Evolutionary conservation across 768 basidiomycete species (phyloP), one percentile per base, ranked within the genome.

Genomic region (Tricholoma saponaceum): DNA sequence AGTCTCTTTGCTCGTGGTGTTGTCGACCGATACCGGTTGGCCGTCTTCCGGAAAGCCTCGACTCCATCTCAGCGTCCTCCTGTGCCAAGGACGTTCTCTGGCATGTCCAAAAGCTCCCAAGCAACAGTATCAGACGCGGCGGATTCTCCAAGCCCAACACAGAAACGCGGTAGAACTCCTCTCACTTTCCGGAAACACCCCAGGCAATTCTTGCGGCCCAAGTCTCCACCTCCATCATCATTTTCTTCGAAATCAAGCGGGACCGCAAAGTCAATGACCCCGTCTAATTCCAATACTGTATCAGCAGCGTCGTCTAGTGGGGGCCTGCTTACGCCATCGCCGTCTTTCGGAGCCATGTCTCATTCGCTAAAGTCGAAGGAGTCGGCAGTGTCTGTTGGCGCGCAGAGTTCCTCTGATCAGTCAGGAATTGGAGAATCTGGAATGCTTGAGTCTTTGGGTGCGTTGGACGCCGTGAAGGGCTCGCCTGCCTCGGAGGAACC

Each of bases 1-100:
- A 94, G 87, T 66, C 79, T 95, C 37, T 95, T 94, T 67, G 88
- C 93, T 43, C 85, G 92, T n/a, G 93, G 93, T 5, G 90, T 95
- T 50, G 91, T 94, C 52, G 93, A 96, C 69, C 81, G 89, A 54
- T 96, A 95, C 68, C 80, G 84, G 57, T 76, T 96, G 54, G 85
- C 89, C 14, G 91, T 93, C 20, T 93, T 93, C 81, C 82, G 91
- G 55, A 93, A 92, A 69, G 79, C 81, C n/a, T 85, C 87, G 13
- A 88, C 86, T 10, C 84, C 88, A 4, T 75, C 76, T 43, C 76
- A 79, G 51, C 61, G 58, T 51, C 76, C 80, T 12, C 64, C 74
- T 14, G 68, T 65, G 2, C 73, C 76, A 5, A 77, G 83, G 22
- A 78, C 81, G 6, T 74, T 79, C 59, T 87, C 89, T 18, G 84